Percentiles rank a stretch among this genome's conserved stretches.
phyloP scores from a whole-genome alignment of 257 asterid genomes.

The Avicennia marina region DNA sequence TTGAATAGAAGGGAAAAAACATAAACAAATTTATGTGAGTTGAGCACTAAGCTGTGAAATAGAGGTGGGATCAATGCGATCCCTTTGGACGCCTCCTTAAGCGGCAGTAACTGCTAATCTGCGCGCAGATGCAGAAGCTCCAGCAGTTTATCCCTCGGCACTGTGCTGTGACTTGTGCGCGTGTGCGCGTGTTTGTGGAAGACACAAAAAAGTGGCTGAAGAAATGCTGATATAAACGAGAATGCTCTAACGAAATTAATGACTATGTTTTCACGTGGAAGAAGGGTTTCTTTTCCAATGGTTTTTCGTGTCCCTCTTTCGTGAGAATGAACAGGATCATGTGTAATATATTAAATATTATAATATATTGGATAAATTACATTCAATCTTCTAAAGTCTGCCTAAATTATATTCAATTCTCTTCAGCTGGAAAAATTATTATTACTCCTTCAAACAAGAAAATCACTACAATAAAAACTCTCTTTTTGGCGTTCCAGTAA shows the following conservation, averaged over 20 bases:
- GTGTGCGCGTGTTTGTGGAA: background rate
- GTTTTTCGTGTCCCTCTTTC: background rate
- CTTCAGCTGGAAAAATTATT: no score
- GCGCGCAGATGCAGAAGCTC: background rate
- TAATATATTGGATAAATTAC: no score
- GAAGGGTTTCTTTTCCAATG: background rate
- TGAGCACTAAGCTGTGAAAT: background rate
- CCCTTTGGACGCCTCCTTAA: slow-evolving; percentile 70
- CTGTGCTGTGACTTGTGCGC: background rate
- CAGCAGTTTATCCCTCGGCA: background rate
- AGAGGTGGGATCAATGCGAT: slow-evolving; percentile 63
- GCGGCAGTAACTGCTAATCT: slow-evolving; percentile 27
- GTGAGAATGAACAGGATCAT: no score
- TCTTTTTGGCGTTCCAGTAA: no score
- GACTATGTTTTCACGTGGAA: background rate
- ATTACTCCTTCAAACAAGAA: no score
- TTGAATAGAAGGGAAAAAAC: background rate
- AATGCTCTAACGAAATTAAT: slow-evolving; percentile 17
- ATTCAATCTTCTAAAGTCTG: no score
- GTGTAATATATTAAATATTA: no score
- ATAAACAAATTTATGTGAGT: background rate
- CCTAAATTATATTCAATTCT: no score
- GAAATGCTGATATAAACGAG: slow-evolving; percentile 30
- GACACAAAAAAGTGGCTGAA: slow-evolving; percentile 32
- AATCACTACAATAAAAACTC: no score